Conservation (phyloP, 192 early-diverging fungal genomes). For the Piromyces finnis region DNA sequence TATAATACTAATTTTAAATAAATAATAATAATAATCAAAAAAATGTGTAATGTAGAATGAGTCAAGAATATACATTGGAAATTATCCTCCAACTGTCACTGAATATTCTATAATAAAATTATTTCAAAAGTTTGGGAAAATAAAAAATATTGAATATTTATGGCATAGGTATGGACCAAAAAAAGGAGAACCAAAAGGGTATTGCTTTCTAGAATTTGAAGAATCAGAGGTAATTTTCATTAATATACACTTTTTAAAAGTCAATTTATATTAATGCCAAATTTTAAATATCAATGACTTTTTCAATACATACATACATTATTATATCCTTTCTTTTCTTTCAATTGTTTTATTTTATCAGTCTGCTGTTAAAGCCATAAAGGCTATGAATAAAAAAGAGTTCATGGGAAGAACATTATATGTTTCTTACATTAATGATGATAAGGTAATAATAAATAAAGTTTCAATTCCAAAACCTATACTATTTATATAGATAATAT, state of each 20-base stretch:
- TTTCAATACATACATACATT: too few species aligned
- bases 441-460: neutral
- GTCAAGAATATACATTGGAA: neutral
- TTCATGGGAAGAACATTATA: neutral
- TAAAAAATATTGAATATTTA: neutral
- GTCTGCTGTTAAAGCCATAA: neutral
- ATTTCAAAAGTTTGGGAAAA: neutral
- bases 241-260: too few species aligned
- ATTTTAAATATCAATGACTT: too few species aligned
- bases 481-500: too few species aligned
- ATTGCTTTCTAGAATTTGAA: neutral
- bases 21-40: too few species aligned
- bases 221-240: neutral
- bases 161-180: neutral
- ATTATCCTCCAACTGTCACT: neutral
- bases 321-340: too few species aligned
- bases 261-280: too few species aligned
- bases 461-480: too few species aligned
- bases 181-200: neutral
- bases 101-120: neutral
- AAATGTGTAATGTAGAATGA: too few species aligned
- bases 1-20: too few species aligned
- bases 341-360: neutral
- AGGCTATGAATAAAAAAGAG: neutral
- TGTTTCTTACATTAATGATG: neutral